Evolutionary conservation across 805 yeast species (phyloP).

Genomic region (Yarrowia bubula): DNA sequence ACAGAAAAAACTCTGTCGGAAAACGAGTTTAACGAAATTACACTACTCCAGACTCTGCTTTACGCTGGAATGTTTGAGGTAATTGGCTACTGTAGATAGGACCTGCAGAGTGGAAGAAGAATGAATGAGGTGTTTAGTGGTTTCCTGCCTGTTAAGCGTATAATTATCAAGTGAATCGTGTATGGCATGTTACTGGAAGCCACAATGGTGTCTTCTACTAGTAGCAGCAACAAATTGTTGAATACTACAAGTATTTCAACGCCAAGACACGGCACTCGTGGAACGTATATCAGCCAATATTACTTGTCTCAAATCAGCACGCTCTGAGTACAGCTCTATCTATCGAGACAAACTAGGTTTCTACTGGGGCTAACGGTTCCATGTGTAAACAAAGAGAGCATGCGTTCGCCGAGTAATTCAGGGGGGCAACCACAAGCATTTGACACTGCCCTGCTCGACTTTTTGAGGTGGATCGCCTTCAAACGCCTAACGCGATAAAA

Average conservation of each 20-base stretch:
- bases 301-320: not conserved
- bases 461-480: not conserved
- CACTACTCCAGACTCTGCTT: not conserved
- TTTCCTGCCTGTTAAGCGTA: not conserved
- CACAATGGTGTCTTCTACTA: too few relatives aligned
- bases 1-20: not conserved
- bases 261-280: not conserved
- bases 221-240: too few relatives aligned
- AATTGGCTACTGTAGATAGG: not conserved
- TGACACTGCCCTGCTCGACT: not conserved
- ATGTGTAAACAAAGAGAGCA: not conserved
- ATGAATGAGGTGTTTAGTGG: not conserved
- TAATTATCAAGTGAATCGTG: too few relatives aligned
- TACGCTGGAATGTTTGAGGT: conserved; percentile 1
- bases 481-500: not conserved
- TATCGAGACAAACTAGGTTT: not conserved
- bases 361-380: not conserved
- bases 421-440: not conserved
- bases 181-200: not conserved
- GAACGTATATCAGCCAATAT: not conserved
- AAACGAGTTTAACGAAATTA: not conserved
- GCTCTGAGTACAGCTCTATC: not conserved
- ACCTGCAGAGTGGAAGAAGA: not conserved
- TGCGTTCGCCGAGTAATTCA: not conserved
- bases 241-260: too few relatives aligned